Base-by-base conservation (phyloP, 345 rosid species). In the Salix suchowensis region DNA sequence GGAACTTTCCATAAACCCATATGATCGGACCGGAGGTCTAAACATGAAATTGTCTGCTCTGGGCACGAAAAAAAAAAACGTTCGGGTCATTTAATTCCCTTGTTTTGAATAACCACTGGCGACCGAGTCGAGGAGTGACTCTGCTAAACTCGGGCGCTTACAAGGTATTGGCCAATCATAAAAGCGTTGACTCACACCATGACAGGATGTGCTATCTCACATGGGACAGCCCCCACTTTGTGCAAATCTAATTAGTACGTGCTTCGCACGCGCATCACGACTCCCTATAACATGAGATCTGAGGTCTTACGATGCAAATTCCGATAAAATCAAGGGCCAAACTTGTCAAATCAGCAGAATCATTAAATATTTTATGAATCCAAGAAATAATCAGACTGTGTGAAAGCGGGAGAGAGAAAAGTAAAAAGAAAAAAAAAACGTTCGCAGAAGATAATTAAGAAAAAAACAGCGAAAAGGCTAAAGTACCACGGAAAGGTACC, bases 401-500 rank as follows among this genome's bases (percentile, higher is more conserved):
- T 32, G 69, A 68, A 40, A 21, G 46, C 24, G 13, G 36, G 42
- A 42, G 34, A 36, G 32, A 12, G 36, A 7, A 32, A 28, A 72
- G 24, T 18, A 55, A n/a, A 23, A 23, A 6, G 54, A 77, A 52
- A 19, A 3, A 65, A 72, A 72, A 44, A 10, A 11, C 15, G 23
- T 62, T 12, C 1, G 7, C 18, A 64, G 37, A 52, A 24, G 46
- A n/a, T n/a, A 4, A 24, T 72, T 72, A 42, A 42, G 13, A 34
- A 7, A 10, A n/a, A 14, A 4, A 34, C 7, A 2, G 32, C 6
- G 13, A 34, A 74, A 68, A 74, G 70, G 70, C 44, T 60, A 61
- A 68, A 79, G 78, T 69, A 74, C 70, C 66, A 68, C 77, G 74
- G 81, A 74, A 46, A 68, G 28, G 77, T 74, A 74, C 73, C 69